Evolutionary conservation across 805 yeast species (phyloP).

Genomic region (Nematodospora valgi): DNA sequence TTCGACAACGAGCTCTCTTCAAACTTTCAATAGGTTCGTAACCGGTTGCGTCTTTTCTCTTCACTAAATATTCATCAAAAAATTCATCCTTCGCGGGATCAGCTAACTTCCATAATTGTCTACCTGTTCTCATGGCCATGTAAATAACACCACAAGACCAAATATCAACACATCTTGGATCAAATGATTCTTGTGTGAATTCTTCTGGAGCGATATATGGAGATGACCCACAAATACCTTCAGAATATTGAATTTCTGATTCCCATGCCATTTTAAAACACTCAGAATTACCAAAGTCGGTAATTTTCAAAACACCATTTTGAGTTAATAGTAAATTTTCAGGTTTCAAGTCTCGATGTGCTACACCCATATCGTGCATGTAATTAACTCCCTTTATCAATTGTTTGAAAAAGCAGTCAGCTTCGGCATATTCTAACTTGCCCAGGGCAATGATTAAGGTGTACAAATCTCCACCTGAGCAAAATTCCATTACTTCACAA

Average conservation of each 20-base stretch:
- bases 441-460: conserved; percentile 72
- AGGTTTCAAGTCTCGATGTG: conserved; percentile 87
- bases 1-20: conserved; percentile 84
- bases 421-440: conserved; percentile 76
- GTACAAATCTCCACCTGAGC: conserved; percentile 79
- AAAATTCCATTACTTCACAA: conserved; percentile 82
- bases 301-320: conserved; percentile 70
- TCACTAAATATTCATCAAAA: conserved; percentile 67
- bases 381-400: conserved; percentile 77
- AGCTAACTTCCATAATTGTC: conserved; percentile 90
- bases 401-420: conserved; percentile 89
- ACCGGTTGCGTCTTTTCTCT: conserved; percentile 79
- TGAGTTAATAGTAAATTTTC: conserved; percentile 76
- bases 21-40: conserved; percentile 87
- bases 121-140: conserved; percentile 92
- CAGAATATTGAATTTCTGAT: conserved; percentile 60
- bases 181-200: conserved; percentile 61
- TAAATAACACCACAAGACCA: conserved; percentile 94
- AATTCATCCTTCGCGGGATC: conserved; percentile 72
- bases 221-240: conserved; percentile 79
- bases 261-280: conserved; percentile 88
- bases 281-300: conserved; percentile 86
- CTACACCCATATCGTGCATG: conserved; percentile 88
- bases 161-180: conserved; percentile 77
- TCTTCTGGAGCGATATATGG: conserved; percentile 94